These are phyloP conservation scores for Xylaria digitata DNA, from an alignment of 2,329 filamentous ascomycete genomes.

Conservation along the genomic window DNA sequence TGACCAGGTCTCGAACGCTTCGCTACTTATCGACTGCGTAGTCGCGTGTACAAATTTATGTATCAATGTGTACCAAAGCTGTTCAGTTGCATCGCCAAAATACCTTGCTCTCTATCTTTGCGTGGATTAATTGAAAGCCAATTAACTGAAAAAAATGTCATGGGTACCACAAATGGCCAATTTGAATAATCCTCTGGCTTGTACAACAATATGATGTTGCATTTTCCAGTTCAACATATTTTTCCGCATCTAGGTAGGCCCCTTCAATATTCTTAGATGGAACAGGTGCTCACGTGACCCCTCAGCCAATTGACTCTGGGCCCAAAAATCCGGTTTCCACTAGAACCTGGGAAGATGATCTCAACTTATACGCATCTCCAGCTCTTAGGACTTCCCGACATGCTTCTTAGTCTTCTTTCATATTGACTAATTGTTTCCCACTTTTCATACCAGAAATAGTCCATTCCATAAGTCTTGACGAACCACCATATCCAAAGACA, in stretches of 20 bases:
- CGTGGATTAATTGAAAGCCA: slow-evolving; percentile 14
- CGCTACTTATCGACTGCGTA: slow-evolving; percentile 31
- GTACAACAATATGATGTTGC: not conserved
- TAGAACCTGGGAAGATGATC: slow-evolving; percentile 21
- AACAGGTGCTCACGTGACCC: slow-evolving; percentile 44
- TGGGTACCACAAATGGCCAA: not conserved
- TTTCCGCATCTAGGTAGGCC: not conserved
- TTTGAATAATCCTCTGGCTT: not conserved
- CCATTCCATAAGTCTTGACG: not conserved
- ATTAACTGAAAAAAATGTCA: not conserved
- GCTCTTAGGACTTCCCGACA: slow-evolving; percentile 4
- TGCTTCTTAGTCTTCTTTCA: not conserved
- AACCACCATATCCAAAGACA: slow-evolving; percentile 6
- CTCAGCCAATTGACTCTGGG: slow-evolving; percentile 35
- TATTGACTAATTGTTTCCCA: not conserved
- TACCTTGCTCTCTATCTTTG: not conserved
- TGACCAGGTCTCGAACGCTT: slow-evolving; percentile 33
- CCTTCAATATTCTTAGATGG: not conserved
- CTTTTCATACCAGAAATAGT: slow-evolving; percentile 4
- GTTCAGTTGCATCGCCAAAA: slow-evolving; percentile 21
- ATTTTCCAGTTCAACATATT: not conserved
- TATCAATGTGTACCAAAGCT: slow-evolving; percentile 40
- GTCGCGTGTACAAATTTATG: slow-evolving; percentile 47
- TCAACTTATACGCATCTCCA: slow-evolving; percentile 37
- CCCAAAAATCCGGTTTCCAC: slow-evolving; percentile 47